Evolutionary conservation across 495 filamentous ascomycete genomes (phyloP).

Genomic region (Xylaria longipes): DNA sequence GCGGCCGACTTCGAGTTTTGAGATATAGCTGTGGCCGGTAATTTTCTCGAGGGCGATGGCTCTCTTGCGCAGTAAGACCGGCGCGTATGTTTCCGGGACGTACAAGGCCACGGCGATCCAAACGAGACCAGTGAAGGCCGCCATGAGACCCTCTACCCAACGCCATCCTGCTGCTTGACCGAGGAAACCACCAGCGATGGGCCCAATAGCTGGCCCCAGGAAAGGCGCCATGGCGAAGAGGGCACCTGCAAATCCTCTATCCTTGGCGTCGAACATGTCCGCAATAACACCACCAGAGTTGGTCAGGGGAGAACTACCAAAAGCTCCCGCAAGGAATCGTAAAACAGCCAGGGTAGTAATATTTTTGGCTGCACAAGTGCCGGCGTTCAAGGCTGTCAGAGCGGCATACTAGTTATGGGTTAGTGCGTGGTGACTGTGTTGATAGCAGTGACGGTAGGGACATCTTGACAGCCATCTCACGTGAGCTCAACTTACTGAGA

Average conservation of each 20-base stretch:
- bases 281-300: slow-evolving; percentile 78
- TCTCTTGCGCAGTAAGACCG: slow-evolving; percentile 66
- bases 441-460: slow-evolving; percentile 63
- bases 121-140: slow-evolving; percentile 68
- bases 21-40: slow-evolving; percentile 62
- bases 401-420: slow-evolving; percentile 41
- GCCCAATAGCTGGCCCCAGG: slow-evolving; percentile 67
- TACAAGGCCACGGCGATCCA: slow-evolving; percentile 62
- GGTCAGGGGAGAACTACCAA: slow-evolving; percentile 75
- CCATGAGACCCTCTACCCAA: slow-evolving; percentile 67
- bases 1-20: slow-evolving; percentile 49
- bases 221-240: slow-evolving; percentile 73
- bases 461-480: slow-evolving; percentile 22
- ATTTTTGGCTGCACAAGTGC: slow-evolving; percentile 66
- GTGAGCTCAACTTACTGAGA: slow-evolving; percentile 31
- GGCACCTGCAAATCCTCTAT: slow-evolving; percentile 69
- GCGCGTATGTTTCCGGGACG: slow-evolving; percentile 77
- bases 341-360: slow-evolving; percentile 71
- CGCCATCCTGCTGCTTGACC: slow-evolving; percentile 65
- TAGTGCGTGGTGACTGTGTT: slow-evolving; percentile 61
- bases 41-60: slow-evolving; percentile 65
- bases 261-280: slow-evolving; percentile 70
- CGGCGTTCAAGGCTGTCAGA: slow-evolving; percentile 74
- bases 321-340: slow-evolving; percentile 80
- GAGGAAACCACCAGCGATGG: slow-evolving; percentile 66